Conservation (phyloP, 148 eudicot genomes). For the Fallopia convolvulus region DNA sequence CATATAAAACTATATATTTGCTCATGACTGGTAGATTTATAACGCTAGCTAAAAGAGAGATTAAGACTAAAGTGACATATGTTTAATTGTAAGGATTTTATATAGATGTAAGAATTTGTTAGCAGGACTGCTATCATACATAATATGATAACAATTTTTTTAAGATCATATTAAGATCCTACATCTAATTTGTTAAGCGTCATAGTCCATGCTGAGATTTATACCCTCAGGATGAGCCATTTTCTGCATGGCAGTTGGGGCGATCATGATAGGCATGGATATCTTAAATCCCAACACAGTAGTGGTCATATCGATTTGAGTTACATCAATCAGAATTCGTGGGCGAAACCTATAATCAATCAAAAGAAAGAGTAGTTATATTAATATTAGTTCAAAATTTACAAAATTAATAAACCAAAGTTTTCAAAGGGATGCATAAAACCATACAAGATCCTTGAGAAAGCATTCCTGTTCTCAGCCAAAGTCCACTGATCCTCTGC, state of each 20-base stretch:
- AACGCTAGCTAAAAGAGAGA: neutral
- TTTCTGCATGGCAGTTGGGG: conserved; percentile 92
- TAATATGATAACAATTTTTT: too few relatives aligned
- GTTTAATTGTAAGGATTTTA: too few relatives aligned
- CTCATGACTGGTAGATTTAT: neutral
- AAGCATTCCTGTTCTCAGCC: conserved; percentile 85
- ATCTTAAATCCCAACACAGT: conserved; percentile 89
- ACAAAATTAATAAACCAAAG: neutral
- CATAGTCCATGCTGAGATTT: neutral
- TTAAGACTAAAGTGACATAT: too few relatives aligned
- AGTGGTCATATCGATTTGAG: conserved; percentile 77
- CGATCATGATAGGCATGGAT: conserved; percentile 97
- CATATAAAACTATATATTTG: neutral
- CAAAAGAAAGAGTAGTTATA: neutral
- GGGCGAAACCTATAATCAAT: conserved; percentile 78
- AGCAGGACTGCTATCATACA: too few relatives aligned
- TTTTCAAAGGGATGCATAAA: neutral
- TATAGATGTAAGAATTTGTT: too few relatives aligned
- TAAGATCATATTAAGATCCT: too few relatives aligned
- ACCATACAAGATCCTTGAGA: conserved; percentile 81
- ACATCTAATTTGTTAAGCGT: neutral
- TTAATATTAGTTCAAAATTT: neutral
- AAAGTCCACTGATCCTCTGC: conserved; percentile 99
- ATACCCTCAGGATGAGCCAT: conserved; percentile 99
- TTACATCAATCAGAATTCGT: conserved; percentile 88